Base-by-base conservation (phyloP, 371 early-diverging fungal genomes). In the Conidiobolus incongruus region DNA sequence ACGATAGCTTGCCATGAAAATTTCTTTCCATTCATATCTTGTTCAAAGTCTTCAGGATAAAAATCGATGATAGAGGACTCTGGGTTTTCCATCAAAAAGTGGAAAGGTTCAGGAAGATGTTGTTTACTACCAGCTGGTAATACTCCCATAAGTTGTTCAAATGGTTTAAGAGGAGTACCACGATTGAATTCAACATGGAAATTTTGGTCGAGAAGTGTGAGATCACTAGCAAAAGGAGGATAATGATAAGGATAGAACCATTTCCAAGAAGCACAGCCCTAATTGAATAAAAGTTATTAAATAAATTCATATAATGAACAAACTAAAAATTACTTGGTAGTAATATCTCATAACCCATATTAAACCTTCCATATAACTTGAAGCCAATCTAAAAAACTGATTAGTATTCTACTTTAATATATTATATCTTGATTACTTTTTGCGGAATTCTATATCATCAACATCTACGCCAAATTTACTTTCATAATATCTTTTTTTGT, bases 201-300 rank as follows among this genome's bases (percentile, higher is more conserved):
- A 40, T 73, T 58, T 41, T 60, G 77, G 49, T 60, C 77, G 45
- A 87, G 66, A 49, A 78, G 74, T 32, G 70, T 63, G 52, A 95
- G 81, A 60, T 92, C 90, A 5, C 72, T 70, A 3, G 82, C 81
- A 62, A 89, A 76, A 13, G 99, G 99, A 19, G 98, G 84, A 60
- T 94, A 99, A 58, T 97, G 87, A 58, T 83, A 87, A 3, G 96
- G 95, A 55, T 84, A 99, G 63, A 77, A 96, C 93, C 93, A 99
- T 23, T 81, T 73, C 99, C 99, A 99, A 17, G 89, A 85, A 13
- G 75, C 82, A 47, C 82, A 81, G 16, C 95, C 75, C n/a, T n/a
- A n/a, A n/a, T n/a, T n/a, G n/a, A n/a, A n/a, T n/a, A n/a, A n/a
- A n/a, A n/a, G n/a, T n/a, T n/a, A n/a, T n/a, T n/a, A n/a, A n/a